These are phyloP conservation scores for Pulicaria dysenterica DNA, from an alignment of 129 eudicot species.

Conservation along the genomic window DNA sequence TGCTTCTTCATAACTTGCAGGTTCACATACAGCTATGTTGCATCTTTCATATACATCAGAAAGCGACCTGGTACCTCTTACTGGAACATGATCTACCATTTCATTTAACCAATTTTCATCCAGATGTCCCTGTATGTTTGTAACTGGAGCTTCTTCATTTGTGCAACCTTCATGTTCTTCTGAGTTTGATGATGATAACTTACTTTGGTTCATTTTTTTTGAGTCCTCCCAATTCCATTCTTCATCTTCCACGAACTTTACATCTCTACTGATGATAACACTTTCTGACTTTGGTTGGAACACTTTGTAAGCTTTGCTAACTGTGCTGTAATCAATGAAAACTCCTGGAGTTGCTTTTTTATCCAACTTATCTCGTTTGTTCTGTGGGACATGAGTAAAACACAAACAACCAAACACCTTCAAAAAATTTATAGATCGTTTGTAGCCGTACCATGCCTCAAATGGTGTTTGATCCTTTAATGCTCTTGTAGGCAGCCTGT, in stretches of 20 bases:
- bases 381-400: background rate
- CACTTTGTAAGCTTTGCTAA: slow-evolving; percentile 21
- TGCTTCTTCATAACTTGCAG: slow-evolving; percentile 6
- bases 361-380: slow-evolving; percentile 15
- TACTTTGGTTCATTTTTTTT: background rate
- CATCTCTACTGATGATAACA: background rate
- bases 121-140: too few species aligned
- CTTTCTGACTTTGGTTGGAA: slow-evolving; percentile 14
- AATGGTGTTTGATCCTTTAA: slow-evolving; percentile 4
- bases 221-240: slow-evolving; percentile 16
- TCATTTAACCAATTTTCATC: background rate
- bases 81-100: background rate
- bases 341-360: slow-evolving; percentile 1
- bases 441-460: slow-evolving; percentile 22
- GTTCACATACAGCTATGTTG: slow-evolving; percentile 16
- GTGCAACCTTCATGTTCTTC: background rate
- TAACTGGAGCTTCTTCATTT: too few species aligned
- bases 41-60: slow-evolving; percentile 4
- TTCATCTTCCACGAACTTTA: background rate
- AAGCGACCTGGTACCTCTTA: slow-evolving; percentile 11
- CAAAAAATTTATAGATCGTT: slow-evolving; percentile 3
- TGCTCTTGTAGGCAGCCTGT: background rate
- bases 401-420: slow-evolving; percentile 24
- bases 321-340: background rate
- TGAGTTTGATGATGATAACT: background rate